Evolutionary conservation across 2,329 filamentous ascomycete species (phyloP), one percentile per base, ranked within the genome.

Genomic region (Pseudonectria foliicola): DNA sequence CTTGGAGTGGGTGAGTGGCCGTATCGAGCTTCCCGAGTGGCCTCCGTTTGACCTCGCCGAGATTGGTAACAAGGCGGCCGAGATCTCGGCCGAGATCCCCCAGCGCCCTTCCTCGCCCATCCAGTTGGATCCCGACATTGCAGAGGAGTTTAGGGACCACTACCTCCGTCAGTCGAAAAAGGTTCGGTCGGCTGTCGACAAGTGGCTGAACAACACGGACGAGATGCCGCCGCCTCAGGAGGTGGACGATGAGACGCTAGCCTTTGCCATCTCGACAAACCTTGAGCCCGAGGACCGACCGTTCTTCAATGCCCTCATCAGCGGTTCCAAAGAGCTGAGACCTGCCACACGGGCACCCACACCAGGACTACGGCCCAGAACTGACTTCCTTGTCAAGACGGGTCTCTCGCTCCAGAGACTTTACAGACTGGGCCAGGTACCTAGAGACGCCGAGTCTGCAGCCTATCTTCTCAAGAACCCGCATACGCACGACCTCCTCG

Each of bases 111-210:
- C 67, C 5, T 81, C 77, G 1, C 77, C 77, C 7, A 65, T 81
- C 33, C 77, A 93, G 59, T 77, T 96, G 39, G 90, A 96, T 50
- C 86, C 92, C 6, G 90, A 96, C 57, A 86, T 96, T 10, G 88
- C 88, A 0, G 88, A 95, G 44, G 87, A 95, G 57, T 95, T 90
- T 54, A 77, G 87, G 29, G 88, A 92, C 34, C 88, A 95, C 56
- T 96, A 94, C 56, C 77, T 94, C 33, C 81, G 85, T 26, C 89
- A 95, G 58, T 89, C 86, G 6, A 87, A 88, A 58, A 95, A 95
- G 64, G 93, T 90, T 13, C 85, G 89, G 53, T 77, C 81, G n/a
- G 83, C 84, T 1, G 90, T 96, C 2, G 87, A 95, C 58, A 83
- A 76, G 51, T 96, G 90, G 90, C 76, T 96, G 42, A 81, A 75